Base-by-base conservation (phyloP, 2,329 filamentous ascomycete genomes). In the Knoxdaviesia capensis region DNA sequence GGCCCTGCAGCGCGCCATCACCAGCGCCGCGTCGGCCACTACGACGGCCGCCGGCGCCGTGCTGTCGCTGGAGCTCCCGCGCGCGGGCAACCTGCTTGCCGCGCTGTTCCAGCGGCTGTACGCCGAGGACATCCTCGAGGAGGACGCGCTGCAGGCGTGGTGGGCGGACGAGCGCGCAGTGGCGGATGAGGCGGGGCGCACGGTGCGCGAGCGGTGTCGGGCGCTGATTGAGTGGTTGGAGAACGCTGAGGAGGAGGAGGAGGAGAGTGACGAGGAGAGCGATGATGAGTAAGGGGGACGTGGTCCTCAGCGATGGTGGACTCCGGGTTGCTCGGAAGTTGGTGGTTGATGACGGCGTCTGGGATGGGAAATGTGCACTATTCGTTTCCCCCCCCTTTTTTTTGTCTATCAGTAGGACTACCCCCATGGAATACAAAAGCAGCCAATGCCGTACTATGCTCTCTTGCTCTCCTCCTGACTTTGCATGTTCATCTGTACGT, bases 101-200 rank as follows among this genome's bases (percentile, higher is more conserved):
- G 83, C 78, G 35, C 64, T 85, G 50, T 71, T 85, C 49, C 90
- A 92, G 61, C 82, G 86, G 57, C 65, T 96, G 41, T 92, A 93
- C 55, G 75, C 81, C 49, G 60, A 81, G 40, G 90, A 96, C 49
- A 69, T 93, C 10, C 61, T 94, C 1, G 85, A 94, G 55, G 85
- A 94, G 53, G 87, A 94, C 36, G 86, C 81, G 0, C 82, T 94
- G 49, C 62, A 88, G 51, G 70, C 71, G 39, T 98, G 90, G 90
- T 96, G 87, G 87, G 71, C 66, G 20, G 80, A 93, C 56, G 67
- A 70, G 39, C 58, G 77, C 52, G 78, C 80, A 5, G 69, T 61
- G 29, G 76, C 75, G 43, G 75, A 66, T 9, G 79, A 81, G 43
- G 71, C 72, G 42, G 74, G 94, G 77, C 59, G 60, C 45, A 69